A percentile compares a stretch with the other conserved stretches of the same genome.
These are phyloP conservation scores for Nicotiana tomentosiformis DNA, from an alignment of 257 asterid genomes.

Conservation along the genomic window DNA sequence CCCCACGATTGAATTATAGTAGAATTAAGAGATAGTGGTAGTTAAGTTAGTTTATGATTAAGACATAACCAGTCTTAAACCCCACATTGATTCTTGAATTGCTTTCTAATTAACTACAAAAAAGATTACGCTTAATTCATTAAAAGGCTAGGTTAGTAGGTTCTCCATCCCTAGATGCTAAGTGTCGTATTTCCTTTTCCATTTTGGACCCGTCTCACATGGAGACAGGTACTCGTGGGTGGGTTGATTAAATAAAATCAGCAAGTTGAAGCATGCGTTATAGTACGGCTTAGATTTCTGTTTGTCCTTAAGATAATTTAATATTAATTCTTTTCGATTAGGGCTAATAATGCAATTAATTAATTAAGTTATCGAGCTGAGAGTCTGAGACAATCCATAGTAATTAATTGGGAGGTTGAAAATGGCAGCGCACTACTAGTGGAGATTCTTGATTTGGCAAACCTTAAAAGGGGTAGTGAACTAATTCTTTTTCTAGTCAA, in stretches of 20 bases:
- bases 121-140: background rate
- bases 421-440: background rate
- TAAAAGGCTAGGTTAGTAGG: background rate
- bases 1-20: background rate
- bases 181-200: background rate
- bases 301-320: background rate
- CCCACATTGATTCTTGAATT: background rate
- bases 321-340: background rate
- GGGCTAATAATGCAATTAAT: background rate
- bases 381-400: background rate
- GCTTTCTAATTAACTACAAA: background rate
- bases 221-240: constrained; percentile 4
- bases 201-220: background rate
- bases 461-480: background rate
- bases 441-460: background rate
- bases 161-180: background rate
- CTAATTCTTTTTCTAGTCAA: background rate
- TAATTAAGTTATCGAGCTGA: background rate
- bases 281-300: constrained; percentile 5
- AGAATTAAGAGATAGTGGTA: constrained; percentile 8
- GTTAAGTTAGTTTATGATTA: constrained; percentile 22
- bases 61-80: background rate
- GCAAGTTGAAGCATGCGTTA: constrained; percentile 11
- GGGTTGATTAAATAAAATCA: background rate
- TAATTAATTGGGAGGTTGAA: constrained; percentile 1